Evolutionary conservation across 2,329 filamentous ascomycete genomes (phyloP).

Genomic region (Amesomyces nigricolor): DNA sequence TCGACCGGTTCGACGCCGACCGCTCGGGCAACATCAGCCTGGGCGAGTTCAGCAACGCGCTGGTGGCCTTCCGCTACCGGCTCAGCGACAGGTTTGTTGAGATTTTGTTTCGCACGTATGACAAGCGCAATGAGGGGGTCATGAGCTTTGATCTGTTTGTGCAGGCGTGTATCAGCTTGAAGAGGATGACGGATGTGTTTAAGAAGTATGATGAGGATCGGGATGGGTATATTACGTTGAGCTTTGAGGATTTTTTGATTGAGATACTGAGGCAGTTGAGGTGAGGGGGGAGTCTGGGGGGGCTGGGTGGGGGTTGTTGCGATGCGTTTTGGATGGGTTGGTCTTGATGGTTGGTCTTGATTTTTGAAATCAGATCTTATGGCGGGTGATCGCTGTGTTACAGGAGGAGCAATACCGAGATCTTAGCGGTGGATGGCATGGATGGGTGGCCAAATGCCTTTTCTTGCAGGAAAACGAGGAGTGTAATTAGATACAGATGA

Average conservation of each 20-base stretch:
- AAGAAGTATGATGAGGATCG: constrained; percentile 98
- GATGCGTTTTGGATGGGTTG: not conserved
- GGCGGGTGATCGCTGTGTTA: not conserved
- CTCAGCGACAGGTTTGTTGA: constrained; percentile 78
- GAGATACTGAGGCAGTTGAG: constrained; percentile 59
- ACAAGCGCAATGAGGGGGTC: constrained; percentile 63
- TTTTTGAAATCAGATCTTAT: not conserved
- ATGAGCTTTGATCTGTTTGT: constrained; percentile 97
- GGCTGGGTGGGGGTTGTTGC: not conserved
- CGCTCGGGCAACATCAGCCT: constrained; percentile 80
- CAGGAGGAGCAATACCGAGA: not conserved
- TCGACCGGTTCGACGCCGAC: constrained; percentile 91
- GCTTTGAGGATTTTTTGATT: constrained; percentile 75
- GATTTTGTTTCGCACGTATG: constrained; percentile 82
- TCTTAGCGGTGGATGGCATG: too few relatives aligned
- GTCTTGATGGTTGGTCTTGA: not conserved
- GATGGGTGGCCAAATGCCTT: not conserved
- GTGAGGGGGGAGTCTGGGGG: constrained; percentile 29
- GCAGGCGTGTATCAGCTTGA: constrained; percentile 91
- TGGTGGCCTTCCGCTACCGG: constrained; percentile 90
- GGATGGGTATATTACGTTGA: constrained; percentile 83
- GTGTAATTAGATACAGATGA: constrained; percentile 1
- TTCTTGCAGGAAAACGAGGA: not conserved
- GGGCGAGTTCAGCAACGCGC: constrained; percentile 80
- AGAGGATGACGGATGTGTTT: constrained; percentile 98